Evolutionary conservation across 78 protist genomes (phyloP), one percentile per base, ranked within the genome.

Genomic region (Dictyostelium intermedium): DNA sequence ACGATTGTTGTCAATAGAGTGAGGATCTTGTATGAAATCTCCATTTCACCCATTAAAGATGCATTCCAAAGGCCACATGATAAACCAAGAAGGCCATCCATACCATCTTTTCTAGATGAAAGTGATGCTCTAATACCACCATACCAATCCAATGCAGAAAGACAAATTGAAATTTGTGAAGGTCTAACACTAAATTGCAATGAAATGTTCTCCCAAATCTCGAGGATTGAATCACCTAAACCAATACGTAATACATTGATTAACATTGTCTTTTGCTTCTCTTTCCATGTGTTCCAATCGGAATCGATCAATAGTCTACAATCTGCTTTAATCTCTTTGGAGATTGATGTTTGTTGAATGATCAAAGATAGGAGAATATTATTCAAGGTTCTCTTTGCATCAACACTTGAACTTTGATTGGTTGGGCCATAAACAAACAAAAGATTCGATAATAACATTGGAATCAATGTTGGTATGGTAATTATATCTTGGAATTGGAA

Each of bases 21-120:
- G 4, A 87, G 1, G 3, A 35, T 34, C 32, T 30, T 34, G 20
- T 78, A 63, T 1, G 70, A n/a, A 20, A 43, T 60, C 32, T 87
- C 93, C 25, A 87, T 18, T 39, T 87, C 85, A 18, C 85, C 85
- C 0, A 13, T 61, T n/a, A 87, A 13, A 30, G 78, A 43, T 14
- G 93, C 37, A 2, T 16, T n/a, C 93, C 93, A 87, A 30, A 87
- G 41, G 0, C 93, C 93, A 35, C 93, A 87, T 10, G 85, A 87
- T 35, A 87, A n/a, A 18, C 93, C 93, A 13, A 87, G 73, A 9
- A 87, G 32, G 30, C 93, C 93, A 35, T 87, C 93, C 93, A 87
- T 87, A 63, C 93, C 93, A 23, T 87, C 93, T 32, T 79, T 87
- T 76, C 81, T 87, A 9, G 85, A 77, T 3, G n/a, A 27, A 10